Evolutionary conservation across 2,329 filamentous ascomycete genomes (phyloP).

Genomic region (Nemania abortiva): DNA sequence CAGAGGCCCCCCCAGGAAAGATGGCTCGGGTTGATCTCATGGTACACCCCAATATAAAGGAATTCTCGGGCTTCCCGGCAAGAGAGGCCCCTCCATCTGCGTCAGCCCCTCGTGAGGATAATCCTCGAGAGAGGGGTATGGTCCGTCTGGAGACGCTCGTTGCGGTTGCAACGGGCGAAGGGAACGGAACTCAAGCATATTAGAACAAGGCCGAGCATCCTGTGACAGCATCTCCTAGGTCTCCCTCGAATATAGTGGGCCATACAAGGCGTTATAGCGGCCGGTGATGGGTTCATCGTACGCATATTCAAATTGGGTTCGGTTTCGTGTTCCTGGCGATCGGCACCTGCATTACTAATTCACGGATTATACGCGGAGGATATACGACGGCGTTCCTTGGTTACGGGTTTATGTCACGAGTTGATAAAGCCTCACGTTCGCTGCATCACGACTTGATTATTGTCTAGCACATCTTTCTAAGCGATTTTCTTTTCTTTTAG

Average conservation of each 20-base stretch:
- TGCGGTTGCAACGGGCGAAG: constrained; percentile 73
- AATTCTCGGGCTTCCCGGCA: constrained; percentile 64
- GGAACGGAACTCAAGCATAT: constrained; percentile 53
- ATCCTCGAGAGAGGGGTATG: constrained; percentile 58
- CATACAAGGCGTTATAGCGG: constrained; percentile 28
- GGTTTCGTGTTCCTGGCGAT: constrained; percentile 31
- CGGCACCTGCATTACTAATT: constrained; percentile 39
- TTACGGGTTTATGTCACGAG: constrained; percentile 40
- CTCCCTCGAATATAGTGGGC: constrained; percentile 12
- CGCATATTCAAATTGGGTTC: neutral
- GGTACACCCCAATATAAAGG: constrained; percentile 67
- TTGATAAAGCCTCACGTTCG: constrained; percentile 47
- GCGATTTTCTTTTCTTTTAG: constrained; percentile 2
- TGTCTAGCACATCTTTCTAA: constrained; percentile 19
- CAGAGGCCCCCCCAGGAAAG: constrained; percentile 55
- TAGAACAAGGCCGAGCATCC: constrained; percentile 32
- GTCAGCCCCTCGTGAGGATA: constrained; percentile 49
- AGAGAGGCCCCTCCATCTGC: constrained; percentile 50
- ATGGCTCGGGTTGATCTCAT: constrained; percentile 66
- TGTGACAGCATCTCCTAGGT: neutral
- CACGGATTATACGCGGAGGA: constrained; percentile 38
- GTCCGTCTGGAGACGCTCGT: constrained; percentile 71
- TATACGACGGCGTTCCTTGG: constrained; percentile 46
- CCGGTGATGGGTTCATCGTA: neutral
- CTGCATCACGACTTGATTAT: constrained; percentile 43